Evolutionary conservation across 257 asterid genomes (phyloP).

Genomic region (Solanum sejunctum): DNA sequence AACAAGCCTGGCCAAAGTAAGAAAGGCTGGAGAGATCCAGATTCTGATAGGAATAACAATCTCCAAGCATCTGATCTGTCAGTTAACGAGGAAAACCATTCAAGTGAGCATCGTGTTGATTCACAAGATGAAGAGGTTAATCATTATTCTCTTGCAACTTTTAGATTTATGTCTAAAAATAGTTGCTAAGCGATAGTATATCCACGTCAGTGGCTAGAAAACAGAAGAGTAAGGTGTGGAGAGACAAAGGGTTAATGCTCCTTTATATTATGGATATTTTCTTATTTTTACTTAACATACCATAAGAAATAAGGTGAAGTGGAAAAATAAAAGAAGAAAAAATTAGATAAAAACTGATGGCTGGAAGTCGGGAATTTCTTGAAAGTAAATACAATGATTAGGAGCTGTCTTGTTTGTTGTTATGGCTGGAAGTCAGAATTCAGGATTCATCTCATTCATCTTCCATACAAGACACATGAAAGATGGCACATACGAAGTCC

Average conservation of each 20-base stretch:
- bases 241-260: not conserved
- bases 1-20: constrained; percentile 58
- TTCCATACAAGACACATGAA: not conserved
- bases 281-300: not conserved
- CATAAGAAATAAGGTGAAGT: not conserved
- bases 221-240: not conserved
- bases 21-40: constrained; percentile 53
- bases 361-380: not conserved
- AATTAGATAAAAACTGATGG: not conserved
- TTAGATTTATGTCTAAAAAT: not conserved
- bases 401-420: not conserved
- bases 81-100: constrained; percentile 42
- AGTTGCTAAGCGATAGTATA: not conserved
- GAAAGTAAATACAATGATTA: not conserved
- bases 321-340: not conserved
- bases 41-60: constrained; percentile 39
- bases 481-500: not conserved
- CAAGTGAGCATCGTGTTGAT: constrained; percentile 58
- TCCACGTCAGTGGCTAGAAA: not conserved
- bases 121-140: constrained; percentile 72
- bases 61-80: constrained; percentile 33
- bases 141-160: not conserved
- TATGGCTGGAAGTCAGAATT: not conserved
- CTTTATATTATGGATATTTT: not conserved
- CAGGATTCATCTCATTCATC: not conserved